Evolutionary conservation across 2,329 filamentous ascomycete species (phyloP), one percentile per base, ranked within the genome.

Genomic region (Aspergillus quadricinctus): DNA sequence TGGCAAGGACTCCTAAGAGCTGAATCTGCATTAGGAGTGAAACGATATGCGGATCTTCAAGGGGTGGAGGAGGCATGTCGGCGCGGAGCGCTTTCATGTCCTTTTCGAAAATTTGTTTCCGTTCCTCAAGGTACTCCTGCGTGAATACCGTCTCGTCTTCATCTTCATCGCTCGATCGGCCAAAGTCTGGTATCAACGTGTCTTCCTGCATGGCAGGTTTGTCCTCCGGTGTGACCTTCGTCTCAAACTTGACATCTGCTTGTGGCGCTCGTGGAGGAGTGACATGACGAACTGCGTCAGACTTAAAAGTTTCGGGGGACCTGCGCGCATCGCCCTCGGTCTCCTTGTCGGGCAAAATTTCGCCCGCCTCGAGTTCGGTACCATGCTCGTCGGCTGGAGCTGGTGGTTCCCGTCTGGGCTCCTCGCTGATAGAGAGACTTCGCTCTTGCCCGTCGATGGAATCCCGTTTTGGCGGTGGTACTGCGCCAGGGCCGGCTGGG

Each of bases 121-220:
- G 71, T 60, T 77, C 73, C 27, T 75, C 74, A 41, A 78, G 69
- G 57, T 80, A 78, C 48, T 79, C 77, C 50, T 80, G 76, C 10
- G 76, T 78, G 45, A 80, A 75, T 35, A 77, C 70, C 69, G 45
- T 72, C 53, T 78, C 77, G 51, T 78, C 76, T 48, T 78, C 77
- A 41, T 76, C 75, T 57, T 78, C 76, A n/a, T 77, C 75, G 48
- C 71, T 73, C 21, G 69, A 67, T 43, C 65, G 66, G 6, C 58
- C 65, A 51, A 74, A 72, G 35, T 71, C 69, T 2, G 72, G 71
- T 46, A 75, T 67, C 7, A 69, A 37, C 4, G 66, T 55, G 28
- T 65, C 54, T 1, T 23, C 43, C 11, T 14, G 43, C 6, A 14
- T 3, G 43, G 43, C 43, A 11, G 43, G 43, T 46, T 19, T 52